phyloP scores from a whole-genome alignment of 331 rosid species.

The Prunus yedoensis region DNA sequence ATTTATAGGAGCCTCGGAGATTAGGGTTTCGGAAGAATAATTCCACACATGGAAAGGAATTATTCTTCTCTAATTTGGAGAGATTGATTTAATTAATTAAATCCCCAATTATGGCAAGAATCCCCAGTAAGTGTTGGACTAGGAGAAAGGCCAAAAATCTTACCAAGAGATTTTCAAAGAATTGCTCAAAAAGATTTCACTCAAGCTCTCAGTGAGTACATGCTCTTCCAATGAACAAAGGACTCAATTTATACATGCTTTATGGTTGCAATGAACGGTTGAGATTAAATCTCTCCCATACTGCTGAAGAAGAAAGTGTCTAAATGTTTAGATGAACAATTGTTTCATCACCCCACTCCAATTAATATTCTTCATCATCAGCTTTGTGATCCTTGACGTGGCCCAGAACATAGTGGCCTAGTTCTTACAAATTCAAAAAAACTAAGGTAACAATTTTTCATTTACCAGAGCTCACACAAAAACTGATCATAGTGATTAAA shows the following conservation, averaged over 20 bases:
- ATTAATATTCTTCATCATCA: neutral
- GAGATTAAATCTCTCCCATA: neutral
- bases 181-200: neutral
- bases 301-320: neutral
- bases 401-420: neutral
- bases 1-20: no score
- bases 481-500: neutral
- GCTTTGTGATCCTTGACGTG: neutral
- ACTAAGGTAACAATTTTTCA: neutral
- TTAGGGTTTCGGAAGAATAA: no score
- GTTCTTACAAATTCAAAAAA: neutral
- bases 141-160: neutral
- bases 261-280: neutral
- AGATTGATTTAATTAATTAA: no score
- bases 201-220: neutral
- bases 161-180: neutral
- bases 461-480: neutral
- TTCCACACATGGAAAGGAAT: no score
- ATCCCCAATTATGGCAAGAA: slow-evolving; percentile 15
- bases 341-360: neutral
- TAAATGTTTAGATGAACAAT: neutral
- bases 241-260: neutral
- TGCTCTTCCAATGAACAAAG: neutral
- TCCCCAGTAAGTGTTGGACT: neutral
- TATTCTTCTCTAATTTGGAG: no score